A percentile compares a stretch with the other conserved stretches of the same genome.
Evolutionary conservation across 2,329 filamentous ascomycete species (phyloP).

Genomic region (Epichloe bromicola): DNA sequence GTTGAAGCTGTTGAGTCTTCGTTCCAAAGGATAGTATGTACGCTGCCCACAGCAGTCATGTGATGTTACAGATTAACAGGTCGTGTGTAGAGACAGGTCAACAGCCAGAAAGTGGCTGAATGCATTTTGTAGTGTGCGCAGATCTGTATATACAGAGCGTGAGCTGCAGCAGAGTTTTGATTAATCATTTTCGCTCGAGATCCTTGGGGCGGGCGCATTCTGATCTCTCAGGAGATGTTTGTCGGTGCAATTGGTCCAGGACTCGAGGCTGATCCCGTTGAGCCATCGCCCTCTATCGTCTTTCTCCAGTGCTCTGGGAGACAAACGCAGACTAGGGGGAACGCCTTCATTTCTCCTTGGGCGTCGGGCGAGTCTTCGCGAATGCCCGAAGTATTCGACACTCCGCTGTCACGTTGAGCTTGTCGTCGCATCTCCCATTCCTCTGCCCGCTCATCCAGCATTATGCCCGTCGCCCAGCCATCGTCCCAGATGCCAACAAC

Average conservation of each 20-base stretch:
- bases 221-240: conserved; percentile 3
- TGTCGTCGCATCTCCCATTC: conserved; percentile 73
- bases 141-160: conserved; percentile 2
- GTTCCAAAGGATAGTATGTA: conserved; percentile 8
- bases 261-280: conserved; percentile 48
- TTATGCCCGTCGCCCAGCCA: conserved; percentile 90
- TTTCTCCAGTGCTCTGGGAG: conserved; percentile 92
- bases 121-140: neutral
- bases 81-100: neutral
- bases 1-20: conserved; percentile 2
- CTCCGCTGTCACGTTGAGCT: conserved; percentile 80
- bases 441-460: conserved; percentile 71
- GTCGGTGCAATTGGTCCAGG: conserved; percentile 11
- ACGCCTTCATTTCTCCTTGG: conserved; percentile 83
- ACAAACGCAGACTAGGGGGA: conserved; percentile 86
- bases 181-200: neutral
- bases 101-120: neutral
- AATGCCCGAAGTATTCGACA: conserved; percentile 64
- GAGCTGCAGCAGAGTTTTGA: neutral
- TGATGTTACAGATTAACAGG: conserved; percentile 5
- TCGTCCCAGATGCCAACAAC: conserved; percentile 98
- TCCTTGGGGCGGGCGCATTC: neutral
- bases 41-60: conserved; percentile 5
- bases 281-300: conserved; percentile 82
- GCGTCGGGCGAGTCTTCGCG: conserved; percentile 49